Evolutionary conservation across 2,329 filamentous ascomycete genomes (phyloP).

Genomic region (Emmonsia crescens): DNA sequence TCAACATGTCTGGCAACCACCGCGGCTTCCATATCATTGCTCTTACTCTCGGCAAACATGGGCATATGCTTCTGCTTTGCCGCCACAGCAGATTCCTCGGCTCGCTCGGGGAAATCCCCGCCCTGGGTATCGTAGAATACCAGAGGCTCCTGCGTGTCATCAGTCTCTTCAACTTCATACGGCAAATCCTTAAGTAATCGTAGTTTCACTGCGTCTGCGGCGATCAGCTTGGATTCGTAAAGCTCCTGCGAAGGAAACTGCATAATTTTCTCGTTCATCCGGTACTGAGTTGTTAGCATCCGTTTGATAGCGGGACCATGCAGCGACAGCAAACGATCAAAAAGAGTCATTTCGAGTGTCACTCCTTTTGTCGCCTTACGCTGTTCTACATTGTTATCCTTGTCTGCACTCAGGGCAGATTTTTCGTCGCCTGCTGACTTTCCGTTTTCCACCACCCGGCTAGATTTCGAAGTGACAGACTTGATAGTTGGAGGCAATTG

Average conservation of each 20-base stretch:
- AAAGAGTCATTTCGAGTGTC: conserved; percentile 73
- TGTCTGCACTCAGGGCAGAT: background rate
- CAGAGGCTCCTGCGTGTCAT: conserved; percentile 78
- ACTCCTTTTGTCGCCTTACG: conserved; percentile 25
- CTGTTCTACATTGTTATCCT: conserved; percentile 20
- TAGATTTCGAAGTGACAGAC: conserved; percentile 48
- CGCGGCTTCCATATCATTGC: conserved; percentile 80
- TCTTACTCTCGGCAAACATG: conserved; percentile 64
- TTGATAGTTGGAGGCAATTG: conserved; percentile 94
- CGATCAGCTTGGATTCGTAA: conserved; percentile 71
- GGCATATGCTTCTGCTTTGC: conserved; percentile 44
- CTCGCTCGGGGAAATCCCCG: conserved; percentile 76
- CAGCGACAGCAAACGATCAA: conserved; percentile 72
- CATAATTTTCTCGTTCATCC: conserved; percentile 97
- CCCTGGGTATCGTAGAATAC: conserved; percentile 96
- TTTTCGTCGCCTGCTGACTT: conserved; percentile 20
- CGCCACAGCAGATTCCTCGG: conserved; percentile 44
- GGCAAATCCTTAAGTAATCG: conserved; percentile 67
- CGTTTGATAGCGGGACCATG: conserved; percentile 78
- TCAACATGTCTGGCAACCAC: conserved; percentile 69
- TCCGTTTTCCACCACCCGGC: conserved; percentile 25
- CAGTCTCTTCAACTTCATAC: conserved; percentile 66
- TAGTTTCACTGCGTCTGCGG: conserved; percentile 64
- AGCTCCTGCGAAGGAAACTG: conserved; percentile 80
- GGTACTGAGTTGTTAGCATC: conserved; percentile 95